Evolutionary conservation across 768 basidiomycete genomes (phyloP), one percentile per base, ranked within the genome.

Genomic region (Lactarius hengduanensis): DNA sequence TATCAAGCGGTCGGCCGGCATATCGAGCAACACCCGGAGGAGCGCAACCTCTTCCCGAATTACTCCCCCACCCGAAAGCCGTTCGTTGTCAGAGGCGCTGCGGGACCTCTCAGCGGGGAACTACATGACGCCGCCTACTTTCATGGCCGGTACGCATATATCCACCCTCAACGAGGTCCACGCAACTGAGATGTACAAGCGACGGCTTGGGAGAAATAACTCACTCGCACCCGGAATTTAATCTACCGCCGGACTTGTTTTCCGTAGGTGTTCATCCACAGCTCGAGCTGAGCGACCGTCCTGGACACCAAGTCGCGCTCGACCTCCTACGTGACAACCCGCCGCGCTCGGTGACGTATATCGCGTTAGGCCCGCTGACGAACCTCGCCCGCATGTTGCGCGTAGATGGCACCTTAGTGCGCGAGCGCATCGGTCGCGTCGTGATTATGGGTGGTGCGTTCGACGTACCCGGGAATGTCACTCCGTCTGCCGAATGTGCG

Each of bases 371-470:
- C 1, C 89, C 91, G 53, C 81, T 92, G 62, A 96, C 94, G 13
- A 94, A 90, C 71, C 80, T 98, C 38, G 92, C 92, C 1, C 77
- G 79, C 40, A 79, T 91, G 65, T 78, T 91, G 74, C 82, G 81
- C 8, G 71, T 79, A 53, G 82, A 92, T 69, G 80, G 83, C 11
- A 73, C 78, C 41, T 77, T 82, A 13, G 79, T 94, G 36, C 76
- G 77, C 9, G 76, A 82, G 15, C 84, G 84, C 53, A 83, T 93
- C 34, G 91, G 87, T 5, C 82, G 87, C n/a, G 78, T 98, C 9
- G 77, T 95, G 26, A 88, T 87, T 74, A 96, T 98, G 94, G 95
- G 95, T n/a, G 95, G 94, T 16, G 90, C 94, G 2, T 75, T 98
- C 28, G 93, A 96, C 69, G 91, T 93, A 38, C 93, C 95, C 0